These are phyloP conservation scores for Pythium dissimile DNA, from an alignment of 352 stramenopile species.

Conservation along the genomic window DNA sequence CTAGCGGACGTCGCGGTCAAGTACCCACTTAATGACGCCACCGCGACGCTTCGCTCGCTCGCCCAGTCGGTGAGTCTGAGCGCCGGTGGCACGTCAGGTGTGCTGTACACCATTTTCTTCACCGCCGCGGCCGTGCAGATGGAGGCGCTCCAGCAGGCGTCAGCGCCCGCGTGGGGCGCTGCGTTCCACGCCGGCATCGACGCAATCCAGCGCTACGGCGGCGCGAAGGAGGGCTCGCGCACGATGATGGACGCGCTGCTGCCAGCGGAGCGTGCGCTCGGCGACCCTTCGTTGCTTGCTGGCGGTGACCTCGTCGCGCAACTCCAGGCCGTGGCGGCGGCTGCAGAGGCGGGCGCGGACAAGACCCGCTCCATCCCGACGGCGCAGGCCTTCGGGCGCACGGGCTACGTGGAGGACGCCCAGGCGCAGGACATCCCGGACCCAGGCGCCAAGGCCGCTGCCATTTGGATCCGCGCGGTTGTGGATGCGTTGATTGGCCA, in stretches of 20 bases:
- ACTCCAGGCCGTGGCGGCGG: slow-evolving; percentile 49
- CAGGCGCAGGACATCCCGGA: slow-evolving; percentile 88
- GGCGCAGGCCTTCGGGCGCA: slow-evolving; percentile 61
- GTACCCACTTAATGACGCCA: slow-evolving; percentile 64
- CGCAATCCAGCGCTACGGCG: slow-evolving; percentile 89
- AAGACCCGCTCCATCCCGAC: slow-evolving; percentile 88
- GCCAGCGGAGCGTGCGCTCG: slow-evolving; percentile 69
- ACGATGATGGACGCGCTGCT: slow-evolving; percentile 97
- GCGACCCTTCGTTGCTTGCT: slow-evolving; percentile 11
- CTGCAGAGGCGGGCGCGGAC: slow-evolving; percentile 87
- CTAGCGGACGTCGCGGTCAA: slow-evolving; percentile 49
- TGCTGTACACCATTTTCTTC: slow-evolving; percentile 94
- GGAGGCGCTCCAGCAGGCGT: slow-evolving; percentile 32
- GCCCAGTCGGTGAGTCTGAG: slow-evolving; percentile 66
- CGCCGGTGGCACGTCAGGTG: slow-evolving; percentile 92
- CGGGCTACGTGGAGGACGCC: slow-evolving; percentile 89
- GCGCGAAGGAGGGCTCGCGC: slow-evolving; percentile 90
- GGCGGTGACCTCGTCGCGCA: slow-evolving; percentile 25
- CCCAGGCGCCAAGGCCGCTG: slow-evolving; percentile 92
- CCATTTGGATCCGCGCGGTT: slow-evolving; percentile 83
- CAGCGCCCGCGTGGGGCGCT: slow-evolving; percentile 39
- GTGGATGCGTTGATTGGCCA: slow-evolving; percentile 33
- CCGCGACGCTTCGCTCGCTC: slow-evolving; percentile 53
- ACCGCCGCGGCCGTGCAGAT: slow-evolving; percentile 56
- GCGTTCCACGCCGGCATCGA: slow-evolving; percentile 76